phyloP scores from a whole-genome alignment of 2,329 filamentous ascomycete species.

The Immersiporthe knoxdaviesiana region DNA sequence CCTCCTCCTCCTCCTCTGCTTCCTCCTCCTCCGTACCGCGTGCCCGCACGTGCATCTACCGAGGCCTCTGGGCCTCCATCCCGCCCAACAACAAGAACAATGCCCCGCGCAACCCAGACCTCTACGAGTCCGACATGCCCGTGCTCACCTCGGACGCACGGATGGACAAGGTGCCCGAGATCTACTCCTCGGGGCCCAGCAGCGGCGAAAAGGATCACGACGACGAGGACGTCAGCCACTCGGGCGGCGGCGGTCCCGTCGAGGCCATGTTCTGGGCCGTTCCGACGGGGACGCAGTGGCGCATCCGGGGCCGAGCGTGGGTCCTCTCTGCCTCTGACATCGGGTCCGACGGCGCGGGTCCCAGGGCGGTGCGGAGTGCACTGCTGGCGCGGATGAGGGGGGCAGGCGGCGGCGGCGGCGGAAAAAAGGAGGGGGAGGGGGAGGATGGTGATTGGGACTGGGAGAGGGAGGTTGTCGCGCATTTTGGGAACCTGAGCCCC shows the following conservation, averaged over 20 bases:
- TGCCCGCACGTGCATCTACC: slow-evolving; percentile 79
- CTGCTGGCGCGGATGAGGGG: slow-evolving; percentile 67
- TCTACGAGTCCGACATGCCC: slow-evolving; percentile 75
- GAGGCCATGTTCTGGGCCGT: slow-evolving; percentile 85
- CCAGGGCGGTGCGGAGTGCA: slow-evolving; percentile 61
- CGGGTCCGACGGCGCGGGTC: slow-evolving; percentile 52
- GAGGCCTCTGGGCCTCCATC: slow-evolving; percentile 79
- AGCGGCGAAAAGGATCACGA: slow-evolving; percentile 47
- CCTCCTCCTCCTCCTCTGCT: slow-evolving; percentile 39
- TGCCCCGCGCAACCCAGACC: slow-evolving; percentile 68
- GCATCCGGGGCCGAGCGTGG: slow-evolving; percentile 76
- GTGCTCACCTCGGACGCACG: slow-evolving; percentile 86
- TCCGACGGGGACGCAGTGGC: slow-evolving; percentile 77
- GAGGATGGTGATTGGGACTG: slow-evolving; percentile 70
- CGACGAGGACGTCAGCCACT: slow-evolving; percentile 52
- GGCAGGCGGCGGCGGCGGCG: slow-evolving; percentile 39
- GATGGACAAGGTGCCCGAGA: slow-evolving; percentile 80
- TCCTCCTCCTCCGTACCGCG: slow-evolving; percentile 53
- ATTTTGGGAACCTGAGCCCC: slow-evolving; percentile 88
- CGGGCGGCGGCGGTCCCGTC: slow-evolving; percentile 69
- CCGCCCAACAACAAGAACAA: slow-evolving; percentile 72
- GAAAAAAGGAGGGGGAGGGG: no score
- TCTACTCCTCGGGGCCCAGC: slow-evolving; percentile 57
- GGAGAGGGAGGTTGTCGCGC: slow-evolving; percentile 76
- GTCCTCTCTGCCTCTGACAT: slow-evolving; percentile 68